Evolutionary conservation across 2,329 filamentous ascomycete species (phyloP).

Genomic region (Pseudogymnoascus sp.): DNA sequence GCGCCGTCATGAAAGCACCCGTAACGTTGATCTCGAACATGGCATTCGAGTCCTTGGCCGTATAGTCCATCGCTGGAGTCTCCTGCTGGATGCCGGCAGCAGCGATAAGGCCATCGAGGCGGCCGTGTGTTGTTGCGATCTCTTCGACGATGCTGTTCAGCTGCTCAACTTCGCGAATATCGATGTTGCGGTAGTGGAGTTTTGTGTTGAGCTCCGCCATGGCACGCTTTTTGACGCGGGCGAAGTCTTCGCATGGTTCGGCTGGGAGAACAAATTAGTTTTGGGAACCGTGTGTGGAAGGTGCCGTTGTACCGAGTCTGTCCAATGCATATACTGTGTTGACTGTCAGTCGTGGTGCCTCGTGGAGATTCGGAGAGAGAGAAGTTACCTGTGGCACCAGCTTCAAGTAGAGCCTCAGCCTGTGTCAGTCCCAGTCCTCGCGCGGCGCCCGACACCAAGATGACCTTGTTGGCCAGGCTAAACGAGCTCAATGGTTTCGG

Average conservation of each 20-base stretch:
- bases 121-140: conserved; percentile 51
- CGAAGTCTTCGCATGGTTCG: conserved; percentile 44
- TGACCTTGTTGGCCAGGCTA: conserved; percentile 51
- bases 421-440: conserved; percentile 60
- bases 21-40: conserved; percentile 64
- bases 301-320: conserved; percentile 16
- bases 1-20: conserved; percentile 60
- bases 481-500: conserved; percentile 32
- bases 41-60: conserved; percentile 36
- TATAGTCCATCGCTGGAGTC: conserved; percentile 58
- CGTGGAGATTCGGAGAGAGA: neutral
- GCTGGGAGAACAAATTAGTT: neutral
- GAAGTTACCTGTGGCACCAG: conserved; percentile 52
- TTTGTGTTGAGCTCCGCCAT: conserved; percentile 51
- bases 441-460: conserved; percentile 60
- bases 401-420: conserved; percentile 61
- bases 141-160: conserved; percentile 49
- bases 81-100: conserved; percentile 62
- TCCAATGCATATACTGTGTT: conserved; percentile 33
- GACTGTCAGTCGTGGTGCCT: conserved; percentile 9
- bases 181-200: conserved; percentile 57
- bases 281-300: no score
- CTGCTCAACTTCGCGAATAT: conserved; percentile 52
- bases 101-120: conserved; percentile 59
- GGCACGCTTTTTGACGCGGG: conserved; percentile 47